These are phyloP conservation scores for Paramecium primaurelia DNA, from an alignment of 73 alveolate genomes.

Conservation along the genomic window DNA sequence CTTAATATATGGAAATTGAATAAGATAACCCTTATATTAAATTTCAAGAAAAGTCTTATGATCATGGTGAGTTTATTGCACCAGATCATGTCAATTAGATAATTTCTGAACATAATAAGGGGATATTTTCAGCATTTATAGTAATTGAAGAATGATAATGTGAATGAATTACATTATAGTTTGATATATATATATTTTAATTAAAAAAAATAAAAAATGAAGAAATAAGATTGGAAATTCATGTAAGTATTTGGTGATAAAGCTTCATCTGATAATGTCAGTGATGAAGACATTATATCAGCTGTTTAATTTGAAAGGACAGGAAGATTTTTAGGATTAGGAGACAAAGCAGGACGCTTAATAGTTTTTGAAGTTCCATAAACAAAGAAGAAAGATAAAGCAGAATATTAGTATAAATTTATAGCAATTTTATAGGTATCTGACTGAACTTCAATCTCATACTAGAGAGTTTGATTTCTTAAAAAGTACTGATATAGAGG, in stretches of 20 bases:
- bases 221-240: conserved; percentile 62
- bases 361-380: conserved; percentile 66
- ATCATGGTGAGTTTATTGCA: neutral
- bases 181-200: neutral
- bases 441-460: conserved; percentile 77
- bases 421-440: conserved; percentile 57
- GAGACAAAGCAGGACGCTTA: conserved; percentile 84
- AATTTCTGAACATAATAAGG: neutral
- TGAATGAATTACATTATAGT: neutral
- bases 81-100: neutral
- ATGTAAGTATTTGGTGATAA: conserved; percentile 62
- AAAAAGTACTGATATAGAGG: conserved; percentile 74
- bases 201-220: neutral
- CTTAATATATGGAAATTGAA: neutral
- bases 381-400: conserved; percentile 51
- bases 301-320: conserved; percentile 76
- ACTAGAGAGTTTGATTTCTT: conserved; percentile 79
- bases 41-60: neutral
- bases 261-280: conserved; percentile 62
- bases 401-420: conserved; percentile 55
- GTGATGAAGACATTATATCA: conserved; percentile 72
- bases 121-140: neutral
- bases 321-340: conserved; percentile 78
- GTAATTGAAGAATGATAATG: neutral
- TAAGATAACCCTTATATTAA: neutral